A percentile compares a stretch with the other conserved stretches of the same genome.
phyloP scores from a whole-genome alignment of 2,329 filamentous ascomycete species.

The Penicillium thymicola region DNA sequence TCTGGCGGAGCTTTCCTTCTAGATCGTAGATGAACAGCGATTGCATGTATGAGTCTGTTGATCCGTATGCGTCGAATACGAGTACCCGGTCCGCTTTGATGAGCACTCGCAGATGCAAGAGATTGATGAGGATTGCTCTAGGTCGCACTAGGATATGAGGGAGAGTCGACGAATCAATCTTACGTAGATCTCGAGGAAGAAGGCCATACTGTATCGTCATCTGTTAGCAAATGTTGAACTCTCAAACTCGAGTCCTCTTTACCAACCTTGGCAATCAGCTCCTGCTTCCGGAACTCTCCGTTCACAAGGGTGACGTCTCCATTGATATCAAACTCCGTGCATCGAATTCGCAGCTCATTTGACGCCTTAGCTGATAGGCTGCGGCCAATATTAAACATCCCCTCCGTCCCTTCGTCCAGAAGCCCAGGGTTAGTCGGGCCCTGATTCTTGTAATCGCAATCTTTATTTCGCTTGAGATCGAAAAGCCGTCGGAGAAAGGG shows the following conservation, averaged over 20 bases:
- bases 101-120: constrained; percentile 91
- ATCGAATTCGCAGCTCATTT: constrained; percentile 80
- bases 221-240: constrained; percentile 35
- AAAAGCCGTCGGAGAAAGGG: constrained; percentile 39
- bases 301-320: constrained; percentile 90
- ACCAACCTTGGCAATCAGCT: constrained; percentile 85
- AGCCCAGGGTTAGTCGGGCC: constrained; percentile 58
- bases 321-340: constrained; percentile 90
- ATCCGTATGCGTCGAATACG: constrained; percentile 94
- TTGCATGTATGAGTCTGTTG: constrained; percentile 89
- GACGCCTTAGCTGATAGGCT: constrained; percentile 71
- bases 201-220: constrained; percentile 69
- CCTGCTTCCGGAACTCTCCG: constrained; percentile 95
- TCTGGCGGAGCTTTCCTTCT: constrained; percentile 86
- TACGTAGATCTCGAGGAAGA: constrained; percentile 88
- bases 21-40: constrained; percentile 98
- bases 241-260: constrained; percentile 78
- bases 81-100: constrained; percentile 94
- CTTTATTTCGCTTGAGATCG: constrained; percentile 34
- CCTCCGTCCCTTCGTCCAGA: constrained; percentile 58
- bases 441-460: constrained; percentile 42
- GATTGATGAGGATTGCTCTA: constrained; percentile 88
- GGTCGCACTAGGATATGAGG: constrained; percentile 93
- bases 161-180: constrained; percentile 94
- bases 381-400: constrained; percentile 65